Conservation (phyloP, 192 early-diverging fungal genomes). For the Coemansia sp. region DNA sequence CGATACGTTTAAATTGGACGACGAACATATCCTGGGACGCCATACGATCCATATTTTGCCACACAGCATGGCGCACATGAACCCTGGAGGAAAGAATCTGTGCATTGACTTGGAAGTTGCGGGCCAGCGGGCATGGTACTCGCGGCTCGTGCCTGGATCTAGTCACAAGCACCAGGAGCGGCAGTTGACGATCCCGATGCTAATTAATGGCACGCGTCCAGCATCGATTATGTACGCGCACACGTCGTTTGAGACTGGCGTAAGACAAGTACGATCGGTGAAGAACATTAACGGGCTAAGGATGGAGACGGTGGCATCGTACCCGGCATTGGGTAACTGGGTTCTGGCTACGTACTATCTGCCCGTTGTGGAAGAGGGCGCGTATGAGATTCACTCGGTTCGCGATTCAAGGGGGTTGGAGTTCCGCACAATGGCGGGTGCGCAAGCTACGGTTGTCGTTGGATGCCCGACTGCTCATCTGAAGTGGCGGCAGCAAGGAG, state of each 20-base stretch:
- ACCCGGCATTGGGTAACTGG: conserved; percentile 45
- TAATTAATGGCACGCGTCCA: conserved; percentile 50
- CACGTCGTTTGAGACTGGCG: conserved; percentile 44
- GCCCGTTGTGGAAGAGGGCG: conserved; percentile 35
- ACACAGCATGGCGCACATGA: conserved; percentile 51
- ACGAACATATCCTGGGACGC: conserved; percentile 50
- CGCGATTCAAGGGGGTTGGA: conserved; percentile 39
- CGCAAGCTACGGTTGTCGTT: conserved; percentile 43
- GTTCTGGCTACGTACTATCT: conserved; percentile 42
- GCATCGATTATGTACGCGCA: conserved; percentile 38
- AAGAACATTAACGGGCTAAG: conserved; percentile 26
- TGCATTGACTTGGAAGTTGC: conserved; percentile 29
- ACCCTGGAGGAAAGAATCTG: conserved; percentile 22
- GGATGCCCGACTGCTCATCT: conserved; percentile 37
- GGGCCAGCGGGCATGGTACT: conserved; percentile 24
- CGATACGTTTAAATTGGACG: conserved; percentile 43
- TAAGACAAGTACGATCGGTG: conserved; percentile 28
- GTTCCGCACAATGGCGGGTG: conserved; percentile 40
- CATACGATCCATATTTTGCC: conserved; percentile 55
- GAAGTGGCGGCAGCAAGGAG: conserved; percentile 24
- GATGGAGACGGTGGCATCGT: conserved; percentile 22
- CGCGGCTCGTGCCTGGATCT: background rate
- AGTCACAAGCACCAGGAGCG: conserved; percentile 2
- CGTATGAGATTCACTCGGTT: conserved; percentile 43
- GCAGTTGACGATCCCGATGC: conserved; percentile 33